Base-by-base conservation (phyloP, 73 alveolate species). In the Symbiodinium natans region DNA sequence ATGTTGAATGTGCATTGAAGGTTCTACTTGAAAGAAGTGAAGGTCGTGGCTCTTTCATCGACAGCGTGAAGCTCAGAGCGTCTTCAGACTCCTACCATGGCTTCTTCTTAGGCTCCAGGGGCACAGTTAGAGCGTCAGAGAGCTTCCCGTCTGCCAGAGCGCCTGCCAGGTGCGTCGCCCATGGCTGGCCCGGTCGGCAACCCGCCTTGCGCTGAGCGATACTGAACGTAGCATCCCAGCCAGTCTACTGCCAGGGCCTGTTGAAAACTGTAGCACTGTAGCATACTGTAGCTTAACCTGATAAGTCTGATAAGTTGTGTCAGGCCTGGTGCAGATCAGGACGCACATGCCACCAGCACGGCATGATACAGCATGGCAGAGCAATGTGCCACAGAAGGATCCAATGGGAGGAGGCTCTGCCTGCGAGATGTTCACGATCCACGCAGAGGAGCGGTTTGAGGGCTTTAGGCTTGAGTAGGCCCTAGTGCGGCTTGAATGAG, bases 381-480 rank as follows among this genome's bases (percentile, higher is more conserved):
- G n/a, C n/a, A n/a, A n/a, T n/a, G n/a, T n/a, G n/a, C n/a, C n/a
- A n/a, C n/a, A 2, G 84, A 34, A 89, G 96, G 96, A 90, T 63
- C 96, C 96, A 5, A 39, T 90, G 75, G 96, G 96, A 27, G 96
- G 96, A 68, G 96, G 88, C 43, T 71, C 96, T n/a, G 86, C 96
- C 10, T 41, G 86, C 39, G 96, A 90, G 82, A 90, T 90, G 74
- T 90, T 90, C 39, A 31, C 87, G 19, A 90, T 90, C 63, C 43
- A 68, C 31, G 75, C 96, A 21, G 96, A 90, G 88, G 96, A 88
- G 82, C 2, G 80, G 31, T 27, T 52, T 63, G 6, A 46, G 59
- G 21, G 59, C 13, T 46, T 46, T 13, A 13, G 59, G 59, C 13
- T 46, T 46, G 13, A 13, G 59, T 46, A 13, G 59, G 59, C 59